A percentile compares a stretch with the other conserved stretches of the same genome.
Evolutionary conservation across 495 filamentous ascomycete species (phyloP).

Genomic region (Penicillium daleae): DNA sequence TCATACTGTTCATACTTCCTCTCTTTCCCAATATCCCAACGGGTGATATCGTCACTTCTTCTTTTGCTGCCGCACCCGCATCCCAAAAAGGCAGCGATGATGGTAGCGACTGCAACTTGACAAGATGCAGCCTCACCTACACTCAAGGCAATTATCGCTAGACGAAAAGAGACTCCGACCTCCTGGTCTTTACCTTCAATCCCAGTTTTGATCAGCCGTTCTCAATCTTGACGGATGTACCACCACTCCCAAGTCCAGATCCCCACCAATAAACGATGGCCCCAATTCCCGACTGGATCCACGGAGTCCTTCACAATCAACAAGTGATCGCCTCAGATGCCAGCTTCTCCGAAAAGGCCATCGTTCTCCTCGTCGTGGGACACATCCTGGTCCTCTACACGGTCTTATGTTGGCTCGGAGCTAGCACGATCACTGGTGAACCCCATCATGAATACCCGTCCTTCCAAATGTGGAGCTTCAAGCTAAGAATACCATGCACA

Average conservation of each 20-base stretch:
- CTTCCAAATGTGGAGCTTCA: background rate
- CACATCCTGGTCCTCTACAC: background rate
- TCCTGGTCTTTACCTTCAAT: background rate
- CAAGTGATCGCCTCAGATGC: background rate
- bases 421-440: background rate
- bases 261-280: background rate
- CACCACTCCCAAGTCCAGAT: too few species aligned
- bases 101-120: background rate
- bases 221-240: background rate
- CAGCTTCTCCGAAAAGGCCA: background rate
- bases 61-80: background rate
- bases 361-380: background rate
- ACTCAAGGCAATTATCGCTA: background rate
- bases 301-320: background rate
- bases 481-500: background rate
- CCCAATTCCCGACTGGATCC: background rate
- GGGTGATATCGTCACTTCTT: background rate
- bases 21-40: too few species aligned
- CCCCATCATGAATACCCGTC: background rate
- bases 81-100: background rate
- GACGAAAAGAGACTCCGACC: background rate
- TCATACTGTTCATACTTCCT: background rate
- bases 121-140: background rate
- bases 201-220: background rate
- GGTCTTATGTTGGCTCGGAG: background rate